Conservation (phyloP, 768 basidiomycete species). For the Mycena amicta region DNA sequence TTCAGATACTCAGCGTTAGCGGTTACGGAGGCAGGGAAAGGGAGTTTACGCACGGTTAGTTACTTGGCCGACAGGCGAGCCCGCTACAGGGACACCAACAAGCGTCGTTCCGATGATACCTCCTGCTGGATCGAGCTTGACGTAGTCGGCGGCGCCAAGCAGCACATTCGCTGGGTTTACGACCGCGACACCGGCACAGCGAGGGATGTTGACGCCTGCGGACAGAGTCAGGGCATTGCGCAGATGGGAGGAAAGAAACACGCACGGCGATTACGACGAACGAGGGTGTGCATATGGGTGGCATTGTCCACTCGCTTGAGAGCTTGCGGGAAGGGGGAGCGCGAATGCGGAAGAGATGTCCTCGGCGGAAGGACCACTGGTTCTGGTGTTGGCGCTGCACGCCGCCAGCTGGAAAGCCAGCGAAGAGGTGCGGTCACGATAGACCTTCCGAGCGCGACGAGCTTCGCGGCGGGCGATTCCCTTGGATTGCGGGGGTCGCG, state of each 20-base stretch:
- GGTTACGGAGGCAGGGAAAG: not conserved
- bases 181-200: not conserved
- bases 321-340: too few species aligned
- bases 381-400: not conserved
- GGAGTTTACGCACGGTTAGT: not conserved
- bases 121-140: not conserved
- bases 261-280: not conserved
- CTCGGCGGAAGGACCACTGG: not conserved
- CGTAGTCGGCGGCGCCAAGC: not conserved
- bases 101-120: not conserved
- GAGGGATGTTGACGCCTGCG: not conserved
- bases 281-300: too few species aligned
- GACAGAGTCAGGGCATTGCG: not conserved
- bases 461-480: not conserved
- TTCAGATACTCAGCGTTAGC: slow-evolving; percentile 3
- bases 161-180: not conserved
- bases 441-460: not conserved
- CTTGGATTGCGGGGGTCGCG: not conserved
- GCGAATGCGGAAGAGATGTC: not conserved
- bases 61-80: not conserved
- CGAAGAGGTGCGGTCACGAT: not conserved
- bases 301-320: too few species aligned
- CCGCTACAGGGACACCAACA: not conserved
- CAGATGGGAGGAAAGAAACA: not conserved
- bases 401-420: not conserved